Base-by-base conservation (phyloP, 1,139 yeast species). In the Saccharomyces hybrid region DNA sequence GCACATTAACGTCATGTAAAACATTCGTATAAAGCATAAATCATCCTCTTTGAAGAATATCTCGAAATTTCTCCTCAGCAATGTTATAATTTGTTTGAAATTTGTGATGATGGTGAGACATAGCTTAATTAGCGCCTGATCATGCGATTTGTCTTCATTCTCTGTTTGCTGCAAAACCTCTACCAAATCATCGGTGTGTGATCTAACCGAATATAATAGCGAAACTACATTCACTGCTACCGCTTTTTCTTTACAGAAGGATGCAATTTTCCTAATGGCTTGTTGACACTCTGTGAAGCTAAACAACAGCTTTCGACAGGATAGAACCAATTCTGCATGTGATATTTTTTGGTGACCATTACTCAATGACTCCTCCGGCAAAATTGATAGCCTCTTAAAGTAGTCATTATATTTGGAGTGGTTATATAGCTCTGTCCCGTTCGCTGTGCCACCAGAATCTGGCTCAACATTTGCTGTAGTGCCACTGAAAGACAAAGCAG, bases 231-330 rank as follows among this genome's bases (percentile, higher is more conserved):
- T 82, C 46, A 81, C 78, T 1, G 84, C 77, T 2, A 84, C 74
- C 46, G 80, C 77, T 59, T 83, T 83, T 60, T 85, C 91, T 16
- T 78, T 73, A 63, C 90, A 85, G 59, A 86, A 82, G 0, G 85
- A 81, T 11, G 86, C 78, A 58, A 86, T 81, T 55, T 88, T 77
- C 57, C 88, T 74, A 7, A 88, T 76, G 2, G 86, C 83, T 38
- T 84, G 80, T 61, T 85, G 90, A 51, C 87, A 75, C 63, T 87
- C 95, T 50, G 87, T 82, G 54, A 86, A 79, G 11, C 85, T 74
- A 64, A 80, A 82, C 5, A 82, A 66, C 4, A 83, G 67, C 61
- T 83, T 83, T 56, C 86, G 69, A 8, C 86, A 78, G 0, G 81
- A 80, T 47, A 76, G 75, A 2, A 82, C 73, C 1, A 82, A 68